Conservation (phyloP, 2,329 filamentous ascomycete genomes). For the Cladobotryum mycophilum region DNA sequence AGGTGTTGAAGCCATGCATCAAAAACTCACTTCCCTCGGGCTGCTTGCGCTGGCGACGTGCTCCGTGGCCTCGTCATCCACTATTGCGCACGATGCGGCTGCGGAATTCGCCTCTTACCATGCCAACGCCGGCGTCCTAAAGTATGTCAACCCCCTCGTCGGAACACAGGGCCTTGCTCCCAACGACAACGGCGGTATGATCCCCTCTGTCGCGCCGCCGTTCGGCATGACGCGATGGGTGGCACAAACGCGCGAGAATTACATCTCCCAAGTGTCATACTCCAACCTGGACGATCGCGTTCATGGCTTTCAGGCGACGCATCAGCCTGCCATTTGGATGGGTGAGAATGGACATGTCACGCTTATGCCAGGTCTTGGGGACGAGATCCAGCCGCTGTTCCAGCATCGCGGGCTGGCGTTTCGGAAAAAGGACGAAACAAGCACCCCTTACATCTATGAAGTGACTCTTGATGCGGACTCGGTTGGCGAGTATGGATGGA, state of each 20-base stretch:
- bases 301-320: conserved; percentile 44
- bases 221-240: conserved; percentile 49
- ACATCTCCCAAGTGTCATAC: conserved; percentile 43
- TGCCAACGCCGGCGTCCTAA: conserved; percentile 22
- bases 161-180: conserved; percentile 26
- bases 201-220: conserved; percentile 31
- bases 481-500: conserved; percentile 25
- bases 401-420: conserved; percentile 36
- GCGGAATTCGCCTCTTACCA: conserved; percentile 18
- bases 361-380: conserved; percentile 32
- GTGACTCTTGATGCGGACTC: conserved; percentile 34
- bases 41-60: neutral
- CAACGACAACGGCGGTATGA: conserved; percentile 31
- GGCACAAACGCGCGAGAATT: conserved; percentile 42
- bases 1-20: neutral
- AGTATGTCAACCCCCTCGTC: conserved; percentile 28
- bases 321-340: conserved; percentile 49
- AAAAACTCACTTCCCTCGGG: neutral
- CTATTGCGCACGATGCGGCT: neutral
- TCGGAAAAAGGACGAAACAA: conserved; percentile 35
- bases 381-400: conserved; percentile 27
- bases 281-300: conserved; percentile 36
- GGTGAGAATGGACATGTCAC: conserved; percentile 42
- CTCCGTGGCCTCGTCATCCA: neutral
- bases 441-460: conserved; percentile 41